Evolutionary conservation across 2,329 filamentous ascomycete genomes (phyloP).

Genomic region (Aspergillus cejpii): DNA sequence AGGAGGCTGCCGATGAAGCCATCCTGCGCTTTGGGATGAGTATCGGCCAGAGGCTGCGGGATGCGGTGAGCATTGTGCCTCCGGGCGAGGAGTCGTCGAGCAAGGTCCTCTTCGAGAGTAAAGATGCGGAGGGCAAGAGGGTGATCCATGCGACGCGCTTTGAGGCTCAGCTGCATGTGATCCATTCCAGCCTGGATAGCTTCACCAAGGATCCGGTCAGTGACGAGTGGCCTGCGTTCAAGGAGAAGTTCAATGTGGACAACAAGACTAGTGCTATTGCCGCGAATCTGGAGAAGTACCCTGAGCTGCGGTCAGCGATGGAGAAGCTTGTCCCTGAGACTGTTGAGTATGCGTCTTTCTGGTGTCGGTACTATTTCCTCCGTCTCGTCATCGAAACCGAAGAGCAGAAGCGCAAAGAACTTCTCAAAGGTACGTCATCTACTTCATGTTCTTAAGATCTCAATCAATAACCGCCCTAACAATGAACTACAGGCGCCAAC

Average conservation of each 20-base stretch:
- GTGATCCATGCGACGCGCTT: conserved; percentile 93
- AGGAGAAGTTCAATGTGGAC: conserved; percentile 68
- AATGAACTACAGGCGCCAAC: conserved; percentile 32
- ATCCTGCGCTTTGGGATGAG: conserved; percentile 86
- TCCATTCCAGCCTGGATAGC: conserved; percentile 75
- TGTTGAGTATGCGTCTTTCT: conserved; percentile 85
- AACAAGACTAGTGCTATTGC: conserved; percentile 78
- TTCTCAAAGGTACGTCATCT: conserved; percentile 71
- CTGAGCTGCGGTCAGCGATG: conserved; percentile 81
- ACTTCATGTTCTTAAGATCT: neutral
- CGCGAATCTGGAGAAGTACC: conserved; percentile 74
- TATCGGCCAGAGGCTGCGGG: conserved; percentile 78
- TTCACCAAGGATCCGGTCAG: conserved; percentile 76
- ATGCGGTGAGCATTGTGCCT: conserved; percentile 82
- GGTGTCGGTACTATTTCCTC: conserved; percentile 93
- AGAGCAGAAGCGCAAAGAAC: conserved; percentile 77
- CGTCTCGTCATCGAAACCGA: conserved; percentile 89
- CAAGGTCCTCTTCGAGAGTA: conserved; percentile 84
- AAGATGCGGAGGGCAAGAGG: conserved; percentile 78
- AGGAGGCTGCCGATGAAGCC: conserved; percentile 94
- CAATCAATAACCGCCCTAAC: conserved; percentile 4
- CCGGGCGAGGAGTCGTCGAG: conserved; percentile 51
- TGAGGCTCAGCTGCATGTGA: conserved; percentile 91
- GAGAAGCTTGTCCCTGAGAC: conserved; percentile 90
- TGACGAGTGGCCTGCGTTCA: conserved; percentile 68